A percentile compares a stretch with the other conserved stretches of the same genome.
Conservation (phyloP, 768 basidiomycete genomes). For the Daedaleopsis nitida region DNA sequence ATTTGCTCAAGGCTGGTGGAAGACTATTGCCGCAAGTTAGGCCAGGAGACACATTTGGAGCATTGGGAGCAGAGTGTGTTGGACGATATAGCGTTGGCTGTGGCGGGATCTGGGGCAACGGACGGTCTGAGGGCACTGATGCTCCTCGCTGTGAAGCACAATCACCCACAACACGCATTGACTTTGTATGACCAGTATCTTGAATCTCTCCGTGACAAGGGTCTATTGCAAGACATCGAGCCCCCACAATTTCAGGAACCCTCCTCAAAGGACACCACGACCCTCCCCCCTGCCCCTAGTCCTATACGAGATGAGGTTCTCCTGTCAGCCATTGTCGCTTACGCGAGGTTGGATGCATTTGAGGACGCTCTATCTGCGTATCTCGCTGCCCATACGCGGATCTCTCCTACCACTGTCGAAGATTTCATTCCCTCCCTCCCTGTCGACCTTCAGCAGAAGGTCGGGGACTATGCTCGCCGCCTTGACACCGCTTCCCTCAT, state of each 20-base stretch:
- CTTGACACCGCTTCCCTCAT: conserved; percentile 56
- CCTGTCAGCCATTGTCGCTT: conserved; percentile 58
- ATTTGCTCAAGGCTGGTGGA: conserved; percentile 41
- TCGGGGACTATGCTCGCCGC: conserved; percentile 47
- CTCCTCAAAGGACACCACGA: neutral
- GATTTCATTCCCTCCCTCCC: conserved; percentile 42
- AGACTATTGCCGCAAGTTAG: conserved; percentile 12
- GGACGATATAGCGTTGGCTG: conserved; percentile 51
- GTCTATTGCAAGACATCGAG: neutral
- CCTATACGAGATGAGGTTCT: conserved; percentile 37
- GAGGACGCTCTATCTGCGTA: conserved; percentile 50
- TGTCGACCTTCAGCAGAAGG: conserved; percentile 41
- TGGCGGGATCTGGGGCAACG: conserved; percentile 46
- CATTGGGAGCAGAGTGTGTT: conserved; percentile 31
- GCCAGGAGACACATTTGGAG: conserved; percentile 21
- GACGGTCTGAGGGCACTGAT: conserved; percentile 35
- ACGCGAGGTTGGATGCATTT: conserved; percentile 62
- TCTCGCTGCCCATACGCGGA: conserved; percentile 39
- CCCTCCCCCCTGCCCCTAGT: neutral
- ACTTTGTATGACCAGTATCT: conserved; percentile 18
- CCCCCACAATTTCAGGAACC: neutral
- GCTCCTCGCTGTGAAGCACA: conserved; percentile 6
- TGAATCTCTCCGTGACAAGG: conserved; percentile 27
- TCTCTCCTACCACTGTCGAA: conserved; percentile 37
- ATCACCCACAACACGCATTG: conserved; percentile 25